A percentile compares a stretch with the other conserved stretches of the same genome.
Conservation (phyloP, 352 stramenopile genomes). For the Peronospora tabacina region DNA sequence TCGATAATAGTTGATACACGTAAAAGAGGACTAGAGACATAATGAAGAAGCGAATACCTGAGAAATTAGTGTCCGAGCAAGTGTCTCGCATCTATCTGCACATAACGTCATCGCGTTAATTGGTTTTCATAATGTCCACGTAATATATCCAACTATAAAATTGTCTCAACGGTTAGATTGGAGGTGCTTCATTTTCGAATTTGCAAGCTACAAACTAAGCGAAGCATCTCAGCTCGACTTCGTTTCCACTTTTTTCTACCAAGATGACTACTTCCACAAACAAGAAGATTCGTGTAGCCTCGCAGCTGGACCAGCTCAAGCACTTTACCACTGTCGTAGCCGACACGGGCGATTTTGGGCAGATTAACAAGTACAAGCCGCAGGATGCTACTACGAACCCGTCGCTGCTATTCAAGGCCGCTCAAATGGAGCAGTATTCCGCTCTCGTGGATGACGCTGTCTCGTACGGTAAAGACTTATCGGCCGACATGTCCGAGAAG, state of each 20-base stretch:
- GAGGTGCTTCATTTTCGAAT: constrained; percentile 59
- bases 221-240: neutral
- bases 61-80: neutral
- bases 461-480: constrained; percentile 82
- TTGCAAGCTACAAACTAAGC: constrained; percentile 37
- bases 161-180: constrained; percentile 13
- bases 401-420: constrained; percentile 97
- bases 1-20: constrained; percentile 11
- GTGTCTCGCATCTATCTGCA: constrained; percentile 15
- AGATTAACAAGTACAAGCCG: constrained; percentile 88
- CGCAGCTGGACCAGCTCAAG: constrained; percentile 93
- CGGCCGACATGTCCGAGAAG: constrained; percentile 55
- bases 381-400: constrained; percentile 99
- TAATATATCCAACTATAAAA: constrained; percentile 18
- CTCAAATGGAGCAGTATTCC: constrained; percentile 92
- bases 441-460: constrained; percentile 95
- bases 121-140: neutral
- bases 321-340: constrained; percentile 95
- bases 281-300: constrained; percentile 70
- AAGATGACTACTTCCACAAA: constrained; percentile 49
- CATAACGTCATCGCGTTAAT: constrained; percentile 1
- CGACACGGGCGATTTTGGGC: constrained; percentile 94
- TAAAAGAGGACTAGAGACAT: neutral
- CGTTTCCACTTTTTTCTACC: constrained; percentile 1
- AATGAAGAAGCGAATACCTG: neutral